phyloP scores from a whole-genome alignment of 306 rosid species.

The Cucumis melo region DNA sequence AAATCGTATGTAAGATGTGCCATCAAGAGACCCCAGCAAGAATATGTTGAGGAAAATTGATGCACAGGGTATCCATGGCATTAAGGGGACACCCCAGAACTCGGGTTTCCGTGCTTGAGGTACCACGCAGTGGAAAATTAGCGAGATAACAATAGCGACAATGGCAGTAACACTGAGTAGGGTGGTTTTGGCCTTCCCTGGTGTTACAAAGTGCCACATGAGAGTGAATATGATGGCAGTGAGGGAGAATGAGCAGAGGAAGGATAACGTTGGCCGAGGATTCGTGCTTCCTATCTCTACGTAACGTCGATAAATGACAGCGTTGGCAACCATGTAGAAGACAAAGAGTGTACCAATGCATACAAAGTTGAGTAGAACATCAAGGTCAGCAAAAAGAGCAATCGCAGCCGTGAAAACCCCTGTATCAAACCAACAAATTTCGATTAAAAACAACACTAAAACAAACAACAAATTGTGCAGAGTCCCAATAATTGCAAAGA shows the following conservation, averaged over 20 bases:
- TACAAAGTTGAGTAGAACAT: constrained; percentile 62
- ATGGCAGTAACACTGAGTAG: constrained; percentile 38
- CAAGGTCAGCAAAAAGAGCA: constrained; percentile 69
- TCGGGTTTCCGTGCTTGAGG: constrained; percentile 76
- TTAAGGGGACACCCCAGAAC: constrained; percentile 89
- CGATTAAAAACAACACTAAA: neutral
- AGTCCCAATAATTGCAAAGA: neutral
- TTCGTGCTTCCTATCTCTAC: constrained; percentile 53
- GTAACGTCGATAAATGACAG: constrained; percentile 73
- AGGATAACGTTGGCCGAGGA: constrained; percentile 82
- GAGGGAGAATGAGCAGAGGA: constrained; percentile 51
- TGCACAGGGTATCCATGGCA: constrained; percentile 88
- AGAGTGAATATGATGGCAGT: constrained; percentile 53
- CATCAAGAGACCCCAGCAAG: constrained; percentile 55
- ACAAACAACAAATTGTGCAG: neutral
- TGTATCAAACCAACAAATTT: constrained; percentile 14
- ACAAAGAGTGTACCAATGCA: constrained; percentile 93
- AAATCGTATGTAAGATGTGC: constrained; percentile 64
- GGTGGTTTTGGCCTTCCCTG: constrained; percentile 36
- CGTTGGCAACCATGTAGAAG: constrained; percentile 96
- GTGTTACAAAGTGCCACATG: constrained; percentile 46
- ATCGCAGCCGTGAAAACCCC: constrained; percentile 80
- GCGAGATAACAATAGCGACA: constrained; percentile 31
- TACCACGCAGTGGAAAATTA: constrained; percentile 54
- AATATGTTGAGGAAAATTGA: constrained; percentile 75